Base-by-base conservation (phyloP, 331 rosid species). In the Rhamnella rubrinervis region DNA sequence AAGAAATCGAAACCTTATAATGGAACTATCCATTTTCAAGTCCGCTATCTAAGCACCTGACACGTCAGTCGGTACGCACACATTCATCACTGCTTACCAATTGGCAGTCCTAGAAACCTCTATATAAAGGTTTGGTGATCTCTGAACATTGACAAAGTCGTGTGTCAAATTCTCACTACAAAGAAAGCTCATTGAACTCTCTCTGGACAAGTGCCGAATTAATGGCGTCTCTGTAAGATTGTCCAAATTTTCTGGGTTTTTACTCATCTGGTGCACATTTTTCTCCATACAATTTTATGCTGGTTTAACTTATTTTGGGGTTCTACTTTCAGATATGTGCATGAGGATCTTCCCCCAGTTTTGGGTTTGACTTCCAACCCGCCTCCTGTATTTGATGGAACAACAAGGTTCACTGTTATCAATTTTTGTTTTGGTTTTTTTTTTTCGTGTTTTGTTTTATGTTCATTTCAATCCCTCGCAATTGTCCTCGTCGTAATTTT, bases 361-460 rank as follows among this genome's bases (percentile, higher is more conserved):
- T 59, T 92, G 70, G 83, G 84, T 65, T 81, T 89, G 73, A 59
- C 78, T 25, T 80, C 98, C 59, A 75, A 71, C 11, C 96, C 75
- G 57, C 98, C 96, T 64, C 75, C 96, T 58, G 75, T 90, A 38
- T 92, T 92, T 55, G 96, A 92, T 62, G 98, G 96, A 77, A 89
- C 98, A 41, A 85, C 92, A 69, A 89, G 98, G 96, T 92, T 78
- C 51, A 18, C 9, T 66, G 61, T 52, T 11, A 15, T 35, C 23
- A 16, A 12, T 66, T 51, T 7, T 18, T 19, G 18, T 13, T 23
- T 39, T 40, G 6, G 5, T 59, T 67, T 61, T 8, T 47, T 12
- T 46, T 16, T 59, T 31, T 21, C 25, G 26, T 57, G 56, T 67
- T 59, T 0, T 23, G 8, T 23, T 46, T 1, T 18, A 0, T 40